A percentile compares a stretch with the other conserved stretches of the same genome.
Evolutionary conservation across 2,329 filamentous ascomycete species (phyloP).

Genomic region (Colletotrichum somersetense): DNA sequence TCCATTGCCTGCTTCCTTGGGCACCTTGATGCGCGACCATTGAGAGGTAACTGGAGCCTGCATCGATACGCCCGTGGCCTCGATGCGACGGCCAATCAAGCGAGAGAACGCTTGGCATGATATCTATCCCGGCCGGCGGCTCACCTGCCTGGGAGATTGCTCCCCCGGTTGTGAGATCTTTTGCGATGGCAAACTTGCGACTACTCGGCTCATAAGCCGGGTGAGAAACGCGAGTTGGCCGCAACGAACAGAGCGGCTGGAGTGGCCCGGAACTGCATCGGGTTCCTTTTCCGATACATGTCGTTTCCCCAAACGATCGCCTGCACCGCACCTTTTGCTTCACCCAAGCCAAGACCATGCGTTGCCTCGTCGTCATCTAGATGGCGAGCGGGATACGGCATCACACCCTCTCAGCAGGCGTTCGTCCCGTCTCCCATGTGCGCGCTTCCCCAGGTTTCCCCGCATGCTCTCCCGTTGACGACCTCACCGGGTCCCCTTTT

Average conservation of each 20-base stretch:
- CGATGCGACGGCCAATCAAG: constrained; percentile 5
- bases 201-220: neutral
- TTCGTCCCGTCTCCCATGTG: constrained; percentile 17
- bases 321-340: constrained; percentile 13
- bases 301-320: neutral
- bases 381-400: constrained; percentile 7
- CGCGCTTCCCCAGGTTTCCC: neutral
- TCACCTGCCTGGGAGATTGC: neutral
- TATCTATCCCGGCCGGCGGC: neutral
- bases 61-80: constrained; percentile 30
- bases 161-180: too few species aligned
- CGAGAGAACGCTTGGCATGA: neutral
- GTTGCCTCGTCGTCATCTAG: neutral
- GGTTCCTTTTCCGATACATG: neutral
- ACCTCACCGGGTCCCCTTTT: constrained; percentile 1
- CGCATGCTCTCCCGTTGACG: neutral
- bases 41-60: constrained; percentile 15
- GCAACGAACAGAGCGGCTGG: neutral
- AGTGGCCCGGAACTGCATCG: neutral
- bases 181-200: neutral
- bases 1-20: constrained; percentile 13
- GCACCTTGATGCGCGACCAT: constrained; percentile 1
- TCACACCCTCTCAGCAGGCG: constrained; percentile 18
- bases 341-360: constrained; percentile 18
- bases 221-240: neutral